Base-by-base conservation (phyloP, 352 stramenopile species). In the Globisporangium emineosum region DNA sequence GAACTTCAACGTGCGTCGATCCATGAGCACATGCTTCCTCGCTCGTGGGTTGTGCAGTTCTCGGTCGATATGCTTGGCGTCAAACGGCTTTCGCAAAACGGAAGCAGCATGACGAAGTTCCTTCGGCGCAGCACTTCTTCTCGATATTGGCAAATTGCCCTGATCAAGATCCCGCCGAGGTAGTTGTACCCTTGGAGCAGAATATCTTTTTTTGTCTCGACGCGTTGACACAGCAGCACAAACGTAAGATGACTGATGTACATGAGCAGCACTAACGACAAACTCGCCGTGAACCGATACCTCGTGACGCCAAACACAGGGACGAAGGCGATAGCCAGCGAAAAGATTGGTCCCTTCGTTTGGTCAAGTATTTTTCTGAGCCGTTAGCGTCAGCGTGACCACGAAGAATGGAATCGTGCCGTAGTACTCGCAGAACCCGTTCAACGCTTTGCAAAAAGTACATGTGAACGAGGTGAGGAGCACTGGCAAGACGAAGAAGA, bases 1-100 rank as follows among this genome's bases (percentile, higher is more conserved):
- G 62, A 83, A 83, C 51, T 77, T 77, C 23, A 47, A 17, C 19
- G 40, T 47, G 17, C 40, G 17, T 12, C 17, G 40, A 47, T 23
- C 40, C 40, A 47, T 47, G 17, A 47, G 40, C 40, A 47, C 40
- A 17, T 47, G 40, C 40, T 47, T 47, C 17, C 40, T 8, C 40
- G 40, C 40, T 23, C 40, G 40, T 21, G 17, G 40, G 9, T 47
- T 21, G 40, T 23, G 40, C 40, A 47, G 40, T 7, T 21, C 40
- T 12, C 40, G 6, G 17, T 47, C 40, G 19, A 47, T 47, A 47
- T 23, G 19, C 17, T 47, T 8, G 40, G 17, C 40, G 8, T 47
- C 40, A 12, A 47, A 47, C 40, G 19, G 40, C 17, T 47, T 47
- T 47, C 40, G 40, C 40, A 47, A 47, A 47, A 47, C 40, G 40